Base-by-base conservation (phyloP, 2,329 filamentous ascomycete genomes). In the Cordyceps cicadae region DNA sequence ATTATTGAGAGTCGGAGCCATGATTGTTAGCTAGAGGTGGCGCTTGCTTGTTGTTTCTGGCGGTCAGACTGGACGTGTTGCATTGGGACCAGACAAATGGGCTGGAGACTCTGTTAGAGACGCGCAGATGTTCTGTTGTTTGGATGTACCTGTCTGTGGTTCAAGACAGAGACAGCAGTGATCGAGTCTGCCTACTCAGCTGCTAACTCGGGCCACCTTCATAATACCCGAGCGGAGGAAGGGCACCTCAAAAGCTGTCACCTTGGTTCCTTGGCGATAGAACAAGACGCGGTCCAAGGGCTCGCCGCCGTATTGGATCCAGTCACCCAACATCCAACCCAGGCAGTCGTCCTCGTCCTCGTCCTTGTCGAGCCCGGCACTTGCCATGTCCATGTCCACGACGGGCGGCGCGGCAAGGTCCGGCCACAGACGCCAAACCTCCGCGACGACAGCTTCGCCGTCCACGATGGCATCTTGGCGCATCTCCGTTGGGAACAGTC, bases 241-340 rank as follows among this genome's bases (percentile, higher is more conserved):
- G 0, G 72, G 72, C 11, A 72, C 62, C 59, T 76, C 71, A 19
- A 74, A 63, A 0, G 71, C 70, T 37, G 67, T 24, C 1, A 72
- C 68, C 7, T 64, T 49, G 5, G 63, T 59, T 5, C 54, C 56
- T 54, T 72, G 67, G 45, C 65, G 63, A 21, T 70, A 67, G 50
- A 76, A 67, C 2, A 73, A 48, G 8, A 74, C 62, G 8, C 69
- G 63, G 50, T 75, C 71, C 12, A 75, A 41, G 1, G 72, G 67
- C 60, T 74, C 67, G 11, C 70, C 64, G 0, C 70, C 71, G 59
- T 75, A 75, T 32, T 72, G 68, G 24, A 75, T 62, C 71, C 70
- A 75, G 39, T 74, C 71, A 0, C 67, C 68, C 5, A 71, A 60
- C 39, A 67, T 70, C 72, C 71, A 75, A 3, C 66, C 64, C 1